Conservation (phyloP, 208 protist genomes). For the Crithidia brevicula region DNA sequence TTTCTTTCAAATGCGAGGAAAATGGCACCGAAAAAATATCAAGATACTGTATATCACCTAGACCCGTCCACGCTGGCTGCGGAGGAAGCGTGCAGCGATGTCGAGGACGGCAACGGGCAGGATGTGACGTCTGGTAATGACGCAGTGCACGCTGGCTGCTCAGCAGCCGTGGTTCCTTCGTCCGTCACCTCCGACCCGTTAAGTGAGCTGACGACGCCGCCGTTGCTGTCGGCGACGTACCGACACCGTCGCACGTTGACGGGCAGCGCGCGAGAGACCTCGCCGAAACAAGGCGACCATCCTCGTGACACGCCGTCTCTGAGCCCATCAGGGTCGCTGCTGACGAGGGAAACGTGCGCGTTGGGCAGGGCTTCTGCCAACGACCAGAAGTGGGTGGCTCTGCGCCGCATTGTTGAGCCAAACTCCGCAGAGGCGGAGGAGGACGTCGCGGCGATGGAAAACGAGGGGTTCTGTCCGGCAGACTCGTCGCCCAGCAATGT, state of each 20-base stretch:
- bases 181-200: neutral
- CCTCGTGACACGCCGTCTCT: too few species aligned
- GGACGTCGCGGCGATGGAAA: too few species aligned
- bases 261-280: neutral
- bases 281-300: too few species aligned
- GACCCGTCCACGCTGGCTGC: neutral
- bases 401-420: too few species aligned
- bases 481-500: too few species aligned
- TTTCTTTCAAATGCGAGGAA: neutral
- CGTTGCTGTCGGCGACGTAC: neutral
- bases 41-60: neutral
- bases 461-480: too few species aligned
- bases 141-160: neutral
- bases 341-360: too few species aligned
- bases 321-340: too few species aligned
- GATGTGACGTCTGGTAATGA: neutral
- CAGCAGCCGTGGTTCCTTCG: neutral
- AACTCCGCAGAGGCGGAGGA: too few species aligned
- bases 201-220: constrained; percentile 5
- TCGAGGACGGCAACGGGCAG: neutral
- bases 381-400: too few species aligned
- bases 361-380: too few species aligned
- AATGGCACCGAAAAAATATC: neutral
- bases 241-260: neutral
- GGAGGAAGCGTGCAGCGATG: neutral